Evolutionary conservation across 805 yeast species (phyloP).

Genomic region (Maudiozyma turicensis): DNA sequence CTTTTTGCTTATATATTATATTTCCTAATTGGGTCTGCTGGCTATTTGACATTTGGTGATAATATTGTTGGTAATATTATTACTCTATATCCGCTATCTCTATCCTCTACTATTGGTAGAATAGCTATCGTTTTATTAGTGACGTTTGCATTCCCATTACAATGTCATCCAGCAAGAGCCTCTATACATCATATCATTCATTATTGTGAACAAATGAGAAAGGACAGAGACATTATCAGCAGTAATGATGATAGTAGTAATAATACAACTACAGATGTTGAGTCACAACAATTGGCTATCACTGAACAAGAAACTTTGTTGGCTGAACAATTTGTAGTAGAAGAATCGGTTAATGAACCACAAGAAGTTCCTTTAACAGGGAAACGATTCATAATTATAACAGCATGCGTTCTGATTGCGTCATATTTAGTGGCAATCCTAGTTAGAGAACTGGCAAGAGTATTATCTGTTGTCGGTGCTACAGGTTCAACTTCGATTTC

Average conservation of each 20-base stretch:
- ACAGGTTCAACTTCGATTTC: slow-evolving; percentile 77
- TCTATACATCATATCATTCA: slow-evolving; percentile 65
- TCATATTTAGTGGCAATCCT: slow-evolving; percentile 51
- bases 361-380: slow-evolving; percentile 19
- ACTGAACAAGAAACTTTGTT: slow-evolving; percentile 2
- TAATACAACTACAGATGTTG: not conserved
- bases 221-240: not conserved
- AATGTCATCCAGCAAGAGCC: slow-evolving; percentile 83
- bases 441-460: slow-evolving; percentile 55
- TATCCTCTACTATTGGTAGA: slow-evolving; percentile 69
- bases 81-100: slow-evolving; percentile 56
- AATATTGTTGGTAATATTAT: slow-evolving; percentile 71
- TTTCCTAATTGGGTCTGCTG: slow-evolving; percentile 64
- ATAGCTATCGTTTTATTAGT: slow-evolving; percentile 74
- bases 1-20: slow-evolving; percentile 53
- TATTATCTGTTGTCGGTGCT: slow-evolving; percentile 67
- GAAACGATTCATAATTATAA: slow-evolving; percentile 39
- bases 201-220: slow-evolving; percentile 28
- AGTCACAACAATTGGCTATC: not conserved
- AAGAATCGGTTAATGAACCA: slow-evolving; percentile 8
- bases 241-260: not conserved
- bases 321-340: slow-evolving; percentile 15
- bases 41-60: slow-evolving; percentile 82
- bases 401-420: slow-evolving; percentile 35
- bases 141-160: slow-evolving; percentile 76